Evolutionary conservation across 108 stramenopile genomes (phyloP), one percentile per base, ranked within the genome.

Genomic region (Skeletonema grethae): DNA sequence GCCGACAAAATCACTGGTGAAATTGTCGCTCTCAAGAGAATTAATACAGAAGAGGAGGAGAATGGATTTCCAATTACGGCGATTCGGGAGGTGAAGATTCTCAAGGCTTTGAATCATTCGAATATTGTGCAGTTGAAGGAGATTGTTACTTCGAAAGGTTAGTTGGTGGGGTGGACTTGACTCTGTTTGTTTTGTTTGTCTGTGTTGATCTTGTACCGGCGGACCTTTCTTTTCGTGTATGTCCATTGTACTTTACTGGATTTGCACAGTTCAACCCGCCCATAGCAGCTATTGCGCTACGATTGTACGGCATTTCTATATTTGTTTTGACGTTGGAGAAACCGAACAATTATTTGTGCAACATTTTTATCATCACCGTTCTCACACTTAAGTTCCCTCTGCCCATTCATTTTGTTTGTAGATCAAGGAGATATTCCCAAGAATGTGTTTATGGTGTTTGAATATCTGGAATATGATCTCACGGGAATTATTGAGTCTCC

Each of bases 361-460:
- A 46, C 29, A 48, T 61, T 45, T 45, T 5, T 75, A 41, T 34
- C 25, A 64, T 36, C 22, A 20, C 50, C 50, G 8, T 9, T 53
- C 50, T 53, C 58, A 65, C 62, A 67, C 20, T 9, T 31, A 20
- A 7, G 0, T 56, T 38, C 0, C 16, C 29, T 13, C 48, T 60
- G 55, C 64, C 24, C 43, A n/a, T 30, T 15, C 24, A 9, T 68
- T 63, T 15, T 46, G 36, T 16, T 53, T 69, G 68, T 86, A 84
- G 90, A 88, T 71, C 57, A 70, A 24, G 88, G 83, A 39, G 79
- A 83, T 34, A 82, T 94, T 53, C 95, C 95, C 32, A 92, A 91
- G 63, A 90, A 93, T 80, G 89, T 98, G 16, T 98, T 90, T 76
- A 92, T 98, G 87, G 97, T 96, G 13, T 98, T 98, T 75, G 97